Base-by-base conservation (phyloP, 306 rosid species). In the Corylus heterophylla region DNA sequence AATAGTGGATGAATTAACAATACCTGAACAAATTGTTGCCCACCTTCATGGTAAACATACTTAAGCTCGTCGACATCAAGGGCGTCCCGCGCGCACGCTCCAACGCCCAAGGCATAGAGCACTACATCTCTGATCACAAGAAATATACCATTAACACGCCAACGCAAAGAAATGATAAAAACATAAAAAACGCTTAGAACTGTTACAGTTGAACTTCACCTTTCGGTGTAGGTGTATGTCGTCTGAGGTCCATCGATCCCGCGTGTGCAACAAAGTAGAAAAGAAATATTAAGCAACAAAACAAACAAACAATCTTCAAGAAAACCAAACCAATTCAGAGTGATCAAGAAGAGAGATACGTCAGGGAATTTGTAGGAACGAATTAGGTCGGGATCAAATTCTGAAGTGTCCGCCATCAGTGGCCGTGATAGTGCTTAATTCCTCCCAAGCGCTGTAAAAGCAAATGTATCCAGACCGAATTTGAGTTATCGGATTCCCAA, bases 51-150 rank as follows among this genome's bases (percentile, higher is more conserved):
- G 86, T 95, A 91, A 84, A 93, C 92, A 81, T 85, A 95, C 83
- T 95, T 90, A 69, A 95, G 98, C 80, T 95, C 96, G 70, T 89
- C 97, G 4, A 75, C 76, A 63, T 95, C 98, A 50, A 91, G 90
- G 16, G 99, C 96, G 79, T 95, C 84, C 45, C 74, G 79, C 10
- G 88, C 87, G 77, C 98, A 91, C 8, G 90, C 97, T 74, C 99
- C 99, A 47, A 93, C 76, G 17, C 98, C 98, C 80, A 95, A 80
- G 29, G 99, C 97, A 84, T 95, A 95, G 74, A 91, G 75, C 50
- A 89, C 93, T 37, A 84, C 93, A 91, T 95, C 99, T 82, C 99
- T 95, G 90, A 67, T 74, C 62, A 18, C 52, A 42, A 81, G 39
- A 54, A 7, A 56, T 18, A 13, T 29, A 54, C 29, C 54, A 7